Base-by-base conservation (phyloP, 2,329 filamentous ascomycete genomes). In the Canariomyces notabilis region DNA sequence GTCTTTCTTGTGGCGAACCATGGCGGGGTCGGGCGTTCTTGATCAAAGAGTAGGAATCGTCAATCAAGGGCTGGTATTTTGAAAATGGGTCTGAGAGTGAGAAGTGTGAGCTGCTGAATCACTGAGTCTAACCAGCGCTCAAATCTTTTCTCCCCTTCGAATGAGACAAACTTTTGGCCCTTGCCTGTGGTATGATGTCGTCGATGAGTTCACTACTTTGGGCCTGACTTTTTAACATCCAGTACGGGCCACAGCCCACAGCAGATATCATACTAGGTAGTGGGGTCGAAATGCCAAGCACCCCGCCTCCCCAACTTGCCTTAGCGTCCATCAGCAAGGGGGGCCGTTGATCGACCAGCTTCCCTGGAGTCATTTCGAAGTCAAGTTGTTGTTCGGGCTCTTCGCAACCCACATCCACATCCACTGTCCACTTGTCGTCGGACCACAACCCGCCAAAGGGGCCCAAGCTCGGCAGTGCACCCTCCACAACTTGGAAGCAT, bases 1-100 rank as follows among this genome's bases (percentile, higher is more conserved):
- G 68, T 96, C 90, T 69, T 97, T 97, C 71, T 96, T 97, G 70
- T 96, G 91, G 50, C 91, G 88, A 44, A 96, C 89, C 90, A 95
- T 96, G 12, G 35, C 59, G 38, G n/a, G 14, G 31, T n/a, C n/a
- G n/a, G n/a, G n/a, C n/a, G n/a, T 26, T 38, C 36, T 50, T 40
- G 39, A 34, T 44, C 6, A 31, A 5, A 33, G 11, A 6, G 18
- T 14, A 37, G 7, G n/a, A n/a, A n/a, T n/a, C n/a, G n/a, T n/a
- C n/a, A n/a, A n/a, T n/a, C n/a, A n/a, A n/a, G n/a, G n/a, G n/a
- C n/a, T n/a, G n/a, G n/a, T n/a, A n/a, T n/a, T n/a, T n/a, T n/a
- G 12, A 36, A 34, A 21, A 23, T 41, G 33, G n/a, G 36, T 39
- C 21, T 19, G 15, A 7, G 37, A 39, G n/a, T n/a, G n/a, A n/a